Evolutionary conservation across 768 basidiomycete genomes (phyloP).

Genomic region (Naganishia vaughanmartiniae): DNA sequence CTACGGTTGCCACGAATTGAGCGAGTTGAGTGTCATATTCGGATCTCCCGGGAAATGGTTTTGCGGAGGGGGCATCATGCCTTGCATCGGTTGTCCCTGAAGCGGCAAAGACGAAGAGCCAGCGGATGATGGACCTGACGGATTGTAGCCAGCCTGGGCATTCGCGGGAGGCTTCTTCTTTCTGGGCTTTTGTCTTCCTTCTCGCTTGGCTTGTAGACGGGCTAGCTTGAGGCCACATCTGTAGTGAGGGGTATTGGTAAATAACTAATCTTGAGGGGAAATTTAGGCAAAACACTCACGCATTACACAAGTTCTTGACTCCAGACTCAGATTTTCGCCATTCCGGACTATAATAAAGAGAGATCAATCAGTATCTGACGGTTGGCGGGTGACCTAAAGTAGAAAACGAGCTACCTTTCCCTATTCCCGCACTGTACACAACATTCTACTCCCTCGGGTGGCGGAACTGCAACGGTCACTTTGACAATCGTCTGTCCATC

Average conservation of each 20-base stretch:
- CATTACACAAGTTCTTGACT: slow-evolving; percentile 51
- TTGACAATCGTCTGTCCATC: slow-evolving; percentile 27
- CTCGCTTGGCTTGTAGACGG: slow-evolving; percentile 47
- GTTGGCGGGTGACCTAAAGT: background rate
- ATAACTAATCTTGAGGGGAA: background rate
- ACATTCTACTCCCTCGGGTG: slow-evolving; percentile 44
- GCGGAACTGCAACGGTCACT: slow-evolving; percentile 38
- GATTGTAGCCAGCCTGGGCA: slow-evolving; percentile 2
- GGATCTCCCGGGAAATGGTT: slow-evolving; percentile 7
- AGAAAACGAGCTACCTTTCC: slow-evolving; percentile 28
- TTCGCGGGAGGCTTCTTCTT: slow-evolving; percentile 34
- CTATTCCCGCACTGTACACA: slow-evolving; percentile 45
- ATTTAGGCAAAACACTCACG: slow-evolving; percentile 39
- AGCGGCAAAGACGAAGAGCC: slow-evolving; percentile 2
- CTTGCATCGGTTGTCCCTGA: slow-evolving; percentile 19
- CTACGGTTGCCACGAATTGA: slow-evolving; percentile 16
- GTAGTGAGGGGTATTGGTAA: background rate
- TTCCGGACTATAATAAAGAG: slow-evolving; percentile 36
- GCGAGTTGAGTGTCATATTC: slow-evolving; percentile 25
- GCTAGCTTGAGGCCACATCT: slow-evolving; percentile 50
- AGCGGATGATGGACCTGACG: slow-evolving; percentile 4
- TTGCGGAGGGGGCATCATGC: background rate
- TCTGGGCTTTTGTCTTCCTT: slow-evolving; percentile 49
- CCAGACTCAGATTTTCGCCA: slow-evolving; percentile 49
- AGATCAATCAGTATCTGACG: background rate